Conservation (phyloP, 2,329 filamentous ascomycete genomes). For the Metarhizium sp. region DNA sequence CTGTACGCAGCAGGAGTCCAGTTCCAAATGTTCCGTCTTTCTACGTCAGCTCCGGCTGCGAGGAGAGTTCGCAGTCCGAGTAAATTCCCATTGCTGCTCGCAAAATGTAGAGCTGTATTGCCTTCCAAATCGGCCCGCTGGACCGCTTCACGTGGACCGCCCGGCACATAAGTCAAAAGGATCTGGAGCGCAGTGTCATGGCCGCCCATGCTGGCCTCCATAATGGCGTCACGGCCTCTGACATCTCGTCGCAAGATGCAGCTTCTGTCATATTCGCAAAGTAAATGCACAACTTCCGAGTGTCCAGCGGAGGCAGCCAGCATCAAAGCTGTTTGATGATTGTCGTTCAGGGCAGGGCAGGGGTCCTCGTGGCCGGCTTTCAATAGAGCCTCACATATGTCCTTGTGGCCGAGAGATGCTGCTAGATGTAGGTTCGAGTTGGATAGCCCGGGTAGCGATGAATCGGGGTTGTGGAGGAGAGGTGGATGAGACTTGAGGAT, state of each 20-base stretch:
- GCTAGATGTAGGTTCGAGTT: constrained; percentile 82
- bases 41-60: constrained; percentile 66
- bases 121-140: constrained; percentile 56
- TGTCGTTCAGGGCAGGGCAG: constrained; percentile 67
- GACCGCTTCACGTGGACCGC: constrained; percentile 43
- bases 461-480: constrained; percentile 72
- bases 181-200: constrained; percentile 58
- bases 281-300: constrained; percentile 62
- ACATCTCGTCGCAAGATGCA: constrained; percentile 58
- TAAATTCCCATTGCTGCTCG: constrained; percentile 71
- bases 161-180: constrained; percentile 50
- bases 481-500: constrained; percentile 65
- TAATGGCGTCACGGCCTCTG: constrained; percentile 62
- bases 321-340: constrained; percentile 74
- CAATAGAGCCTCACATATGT: constrained; percentile 62
- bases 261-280: constrained; percentile 54
- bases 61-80: constrained; percentile 69
- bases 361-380: constrained; percentile 65
- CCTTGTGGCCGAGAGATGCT: constrained; percentile 59
- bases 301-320: constrained; percentile 62
- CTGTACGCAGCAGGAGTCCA: constrained; percentile 83
- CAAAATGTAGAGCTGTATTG: constrained; percentile 84
- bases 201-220: constrained; percentile 51
- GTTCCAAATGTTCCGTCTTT: constrained; percentile 62
- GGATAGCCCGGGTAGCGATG: constrained; percentile 54